Evolutionary conservation across 1,284 basidiomycete genomes (phyloP), one percentile per base, ranked within the genome.

Genomic region (Ganoderma lucidum): DNA sequence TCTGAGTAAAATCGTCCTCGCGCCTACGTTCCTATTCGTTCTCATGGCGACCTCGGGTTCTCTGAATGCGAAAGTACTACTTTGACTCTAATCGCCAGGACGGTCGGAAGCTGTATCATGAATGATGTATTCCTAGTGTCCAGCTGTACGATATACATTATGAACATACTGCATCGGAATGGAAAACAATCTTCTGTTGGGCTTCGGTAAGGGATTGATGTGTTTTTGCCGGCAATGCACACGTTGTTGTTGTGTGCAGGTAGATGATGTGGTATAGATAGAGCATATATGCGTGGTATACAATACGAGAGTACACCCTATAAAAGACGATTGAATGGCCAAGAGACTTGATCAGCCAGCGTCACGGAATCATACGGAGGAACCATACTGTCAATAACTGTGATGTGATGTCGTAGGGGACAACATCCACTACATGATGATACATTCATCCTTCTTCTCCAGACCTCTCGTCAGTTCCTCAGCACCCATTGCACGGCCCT

Each of bases 381-480:
- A 8, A 32, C 3, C 30, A 32, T 56, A 35, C 53, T 30, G 15
- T 56, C 53, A 19, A 32, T 32, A 32, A 23, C 23, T 23, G 23
- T 23, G 23, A 5, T 15, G 28, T 32, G 6, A 32, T n/a, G 6
- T 55, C 10, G 15, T 39, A 8, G 14, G 10, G 10, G 23, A 28
- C 10, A 14, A 51, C 8, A 15, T 32, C 9, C 23, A 12, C 35
- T 71, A 95, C 93, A 95, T 94, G 78, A 95, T 86, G 19, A 86
- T 82, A 81, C 93, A 95, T 17, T 88, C 87, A 41, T 84, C 82
- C 51, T 82, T 81, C 65, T 83, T 81, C 74, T 89, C 87, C 55
- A 93, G 76, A 63, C 86, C 80, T 39, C 84, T 83, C 3, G 85
- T 81, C 74, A 93, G 87, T 70, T 92, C 88, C 71, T 90, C 90